Evolutionary conservation across 805 yeast genomes (phyloP).

Genomic region (Ogataea sp.): DNA sequence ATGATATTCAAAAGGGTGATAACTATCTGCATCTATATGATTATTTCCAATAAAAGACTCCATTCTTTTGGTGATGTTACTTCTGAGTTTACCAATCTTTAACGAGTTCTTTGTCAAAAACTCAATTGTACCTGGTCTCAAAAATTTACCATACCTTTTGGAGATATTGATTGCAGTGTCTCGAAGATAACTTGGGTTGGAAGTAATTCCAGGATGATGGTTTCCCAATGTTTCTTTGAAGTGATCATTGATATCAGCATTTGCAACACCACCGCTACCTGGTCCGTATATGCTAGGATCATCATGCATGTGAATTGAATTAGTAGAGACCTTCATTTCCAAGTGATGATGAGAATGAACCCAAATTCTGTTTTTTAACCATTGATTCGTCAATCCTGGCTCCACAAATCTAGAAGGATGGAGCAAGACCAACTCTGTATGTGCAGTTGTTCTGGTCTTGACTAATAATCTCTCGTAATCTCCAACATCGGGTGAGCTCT

Average conservation of each 20-base stretch:
- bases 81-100: constrained; percentile 9
- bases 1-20: constrained; percentile 39
- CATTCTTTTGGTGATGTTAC: constrained; percentile 14
- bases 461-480: constrained; percentile 76
- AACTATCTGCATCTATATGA: constrained; percentile 16
- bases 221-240: no score
- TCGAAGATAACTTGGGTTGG: no score
- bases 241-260: no score
- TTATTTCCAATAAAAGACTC: constrained; percentile 15
- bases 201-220: no score
- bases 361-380: constrained; percentile 87
- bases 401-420: constrained; percentile 78
- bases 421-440: constrained; percentile 77
- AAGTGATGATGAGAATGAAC: constrained; percentile 90
- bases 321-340: constrained; percentile 39
- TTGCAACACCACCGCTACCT: no score
- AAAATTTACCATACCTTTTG: not conserved
- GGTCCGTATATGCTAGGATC: no score
- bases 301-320: no score
- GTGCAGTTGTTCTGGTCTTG: constrained; percentile 71
- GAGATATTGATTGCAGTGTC: not conserved
- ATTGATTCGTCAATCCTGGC: constrained; percentile 76
- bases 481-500: constrained; percentile 63
- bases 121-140: not conserved
- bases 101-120: not conserved